A percentile compares a stretch with the other conserved stretches of the same genome.
Evolutionary conservation across 148 eudicot species (phyloP).

Genomic region (Spergularia bocconei): DNA sequence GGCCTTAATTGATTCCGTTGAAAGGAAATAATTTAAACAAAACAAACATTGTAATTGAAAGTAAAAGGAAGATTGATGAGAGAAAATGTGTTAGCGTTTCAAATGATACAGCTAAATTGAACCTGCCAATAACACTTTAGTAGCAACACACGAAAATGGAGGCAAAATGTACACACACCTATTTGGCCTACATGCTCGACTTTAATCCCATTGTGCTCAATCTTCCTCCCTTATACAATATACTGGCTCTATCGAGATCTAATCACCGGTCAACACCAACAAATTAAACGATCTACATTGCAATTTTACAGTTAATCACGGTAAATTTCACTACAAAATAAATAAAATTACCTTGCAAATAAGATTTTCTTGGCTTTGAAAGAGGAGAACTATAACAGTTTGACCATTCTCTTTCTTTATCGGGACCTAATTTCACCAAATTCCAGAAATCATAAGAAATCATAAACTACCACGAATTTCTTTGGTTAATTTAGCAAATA

Average conservation of each 20-base stretch:
- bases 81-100: no score
- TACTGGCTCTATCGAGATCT: slow-evolving; percentile 86
- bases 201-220: slow-evolving; percentile 95
- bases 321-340: no score
- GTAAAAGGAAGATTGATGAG: no score
- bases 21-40: no score
- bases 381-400: slow-evolving; percentile 69
- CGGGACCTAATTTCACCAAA: slow-evolving; percentile 34
- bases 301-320: not conserved
- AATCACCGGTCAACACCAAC: slow-evolving; percentile 17
- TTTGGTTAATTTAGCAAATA: not conserved
- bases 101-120: no score
- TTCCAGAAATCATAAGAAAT: not conserved
- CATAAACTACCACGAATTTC: not conserved
- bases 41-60: no score
- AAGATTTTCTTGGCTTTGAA: slow-evolving; percentile 89
- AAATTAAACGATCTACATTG: slow-evolving; percentile 18
- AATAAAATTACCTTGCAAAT: slow-evolving; percentile 75
- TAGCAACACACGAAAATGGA: not conserved
- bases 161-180: slow-evolving; percentile 46
- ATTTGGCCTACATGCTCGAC: slow-evolving; percentile 98
- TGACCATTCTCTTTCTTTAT: slow-evolving; percentile 92
- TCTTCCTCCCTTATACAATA: slow-evolving; percentile 93
- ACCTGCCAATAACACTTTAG: no score
- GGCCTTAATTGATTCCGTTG: no score